Evolutionary conservation across 139 green algal species (phyloP), one percentile per base, ranked within the genome.

Genomic region (Medakamo hakoo): DNA sequence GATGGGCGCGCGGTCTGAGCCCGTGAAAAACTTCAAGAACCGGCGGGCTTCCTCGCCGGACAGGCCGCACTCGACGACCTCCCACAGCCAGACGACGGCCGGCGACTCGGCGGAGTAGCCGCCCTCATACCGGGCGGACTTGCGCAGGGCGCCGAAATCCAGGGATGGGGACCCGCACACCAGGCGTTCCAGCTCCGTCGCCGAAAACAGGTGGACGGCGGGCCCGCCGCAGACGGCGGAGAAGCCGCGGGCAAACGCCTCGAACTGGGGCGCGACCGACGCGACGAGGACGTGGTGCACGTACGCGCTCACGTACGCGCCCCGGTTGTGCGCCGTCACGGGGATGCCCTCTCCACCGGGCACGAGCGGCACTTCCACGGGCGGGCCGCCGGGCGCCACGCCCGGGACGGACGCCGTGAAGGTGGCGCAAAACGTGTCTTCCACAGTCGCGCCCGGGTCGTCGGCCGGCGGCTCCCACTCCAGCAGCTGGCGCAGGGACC

Each of bases 1-100:
- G 48, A 96, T 92, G 31, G 89, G 89, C 1, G 85, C 70, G 24
- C 76, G 66, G 70, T 88, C 82, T 22, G 65, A 78, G 27, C 89
- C 89, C 22, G 88, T 95, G 79, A 95, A 94, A 73, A 96, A 96
- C 73, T 95, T 94, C 30, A 96, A 78, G 71, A 95, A 94, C 29
- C 76, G 66, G 49, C 79, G 76, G 63, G 83, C 79, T 71, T 90
- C 82, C 40, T 88, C 74, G 19, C 40, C 25, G 30, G 63, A 60
- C 5, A 84, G 61, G 26, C 67, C 62, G n/a, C n/a, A n/a, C 20
- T 21, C 27, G 9, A 84, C 72, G 25, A 82, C 73, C 55, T 90
- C 72, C 89, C 89, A 96, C 60, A 96, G 75, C 89, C 88, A 96
- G 56, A 69, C 65, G 16, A 77, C 70, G 56, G 55, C 18, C n/a